Evolutionary conservation across 345 rosid species (phyloP), one percentile per base, ranked within the genome.

Genomic region (Iberis pinnata): DNA sequence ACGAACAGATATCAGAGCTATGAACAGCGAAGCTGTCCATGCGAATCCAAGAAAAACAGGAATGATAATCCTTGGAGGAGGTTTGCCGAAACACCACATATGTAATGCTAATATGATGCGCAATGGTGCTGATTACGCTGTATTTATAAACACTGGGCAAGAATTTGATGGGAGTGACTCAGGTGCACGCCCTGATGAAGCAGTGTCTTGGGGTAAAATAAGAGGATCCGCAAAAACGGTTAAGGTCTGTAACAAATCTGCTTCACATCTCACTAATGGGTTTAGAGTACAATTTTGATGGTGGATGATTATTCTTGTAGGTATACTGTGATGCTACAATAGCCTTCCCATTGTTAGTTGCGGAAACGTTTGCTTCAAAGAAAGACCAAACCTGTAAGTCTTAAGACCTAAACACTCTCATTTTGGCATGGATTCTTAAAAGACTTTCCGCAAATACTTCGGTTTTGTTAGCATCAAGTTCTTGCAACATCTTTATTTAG

Each of bases 91-190:
- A 75, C 98, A 92, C 72, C 98, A 92, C 64, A 85, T 92, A 43
- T 88, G 94, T 73, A 88, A 92, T 60, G 98, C 98, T 56, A 92
- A 83, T 66, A 85, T 92, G 97, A 84, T 88, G 96, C 84, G 90
- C 35, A 88, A 84, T 60, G 96, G 96, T 61, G 84, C 94, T 0
- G 94, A 84, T 70, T 84, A 80, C 71, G 88, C 96, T 49, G 86
- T 88, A 15, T 92, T 80, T 56, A 83, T 92, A 64, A 88, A 88
- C 60, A 92, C 98, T 0, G 95, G 87, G 12, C 95, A 85, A 55
- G 98, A 92, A 67, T 92, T 76, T 73, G 98, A 92, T 62, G 98
- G 97, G 42, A 92, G 97, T 20, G 95, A 88, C 76, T 92, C 98
- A 0, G 97, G 98, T 49, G 97, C 98, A 49, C 84, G 58, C 18